These are phyloP conservation scores for Botrytis paeoniae DNA, from an alignment of 2,329 filamentous ascomycete genomes.

Conservation along the genomic window DNA sequence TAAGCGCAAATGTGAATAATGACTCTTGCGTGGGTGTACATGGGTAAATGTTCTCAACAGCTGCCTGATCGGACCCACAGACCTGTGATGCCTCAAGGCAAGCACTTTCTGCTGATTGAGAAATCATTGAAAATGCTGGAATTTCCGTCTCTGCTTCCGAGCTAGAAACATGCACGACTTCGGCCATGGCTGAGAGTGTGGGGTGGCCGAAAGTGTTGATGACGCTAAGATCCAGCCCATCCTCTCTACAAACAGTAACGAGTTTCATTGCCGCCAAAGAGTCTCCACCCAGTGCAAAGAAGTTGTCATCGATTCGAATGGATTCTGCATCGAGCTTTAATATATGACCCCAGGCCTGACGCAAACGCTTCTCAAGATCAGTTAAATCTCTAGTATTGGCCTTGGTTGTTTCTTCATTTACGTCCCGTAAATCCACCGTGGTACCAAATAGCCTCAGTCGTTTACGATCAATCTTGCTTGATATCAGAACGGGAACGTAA, in stretches of 20 bases:
- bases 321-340: conserved; percentile 25
- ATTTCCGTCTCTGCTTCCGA: conserved; percentile 16
- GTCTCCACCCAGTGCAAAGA: conserved; percentile 42
- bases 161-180: conserved; percentile 25
- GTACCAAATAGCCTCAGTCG: conserved; percentile 32
- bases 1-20: conserved; percentile 25
- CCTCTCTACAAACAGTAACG: conserved; percentile 40
- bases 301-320: conserved; percentile 37
- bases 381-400: background rate
- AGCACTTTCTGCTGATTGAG: conserved; percentile 24
- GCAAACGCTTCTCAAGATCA: conserved; percentile 21
- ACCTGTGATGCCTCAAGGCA: conserved; percentile 29
- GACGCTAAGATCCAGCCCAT: conserved; percentile 41
- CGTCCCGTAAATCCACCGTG: background rate
- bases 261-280: conserved; percentile 44
- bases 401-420: conserved; percentile 2
- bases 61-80: conserved; percentile 31
- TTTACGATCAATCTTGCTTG: conserved; percentile 41
- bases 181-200: conserved; percentile 46
- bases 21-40: conserved; percentile 42
- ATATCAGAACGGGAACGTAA: conserved; percentile 36
- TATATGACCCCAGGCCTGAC: conserved; percentile 24
- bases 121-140: conserved; percentile 32
- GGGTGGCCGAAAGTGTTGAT: conserved; percentile 45
- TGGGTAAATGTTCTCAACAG: conserved; percentile 42